phyloP scores from a whole-genome alignment of 2,329 filamentous ascomycete species.

The Pseudogymnoascus sp. region DNA sequence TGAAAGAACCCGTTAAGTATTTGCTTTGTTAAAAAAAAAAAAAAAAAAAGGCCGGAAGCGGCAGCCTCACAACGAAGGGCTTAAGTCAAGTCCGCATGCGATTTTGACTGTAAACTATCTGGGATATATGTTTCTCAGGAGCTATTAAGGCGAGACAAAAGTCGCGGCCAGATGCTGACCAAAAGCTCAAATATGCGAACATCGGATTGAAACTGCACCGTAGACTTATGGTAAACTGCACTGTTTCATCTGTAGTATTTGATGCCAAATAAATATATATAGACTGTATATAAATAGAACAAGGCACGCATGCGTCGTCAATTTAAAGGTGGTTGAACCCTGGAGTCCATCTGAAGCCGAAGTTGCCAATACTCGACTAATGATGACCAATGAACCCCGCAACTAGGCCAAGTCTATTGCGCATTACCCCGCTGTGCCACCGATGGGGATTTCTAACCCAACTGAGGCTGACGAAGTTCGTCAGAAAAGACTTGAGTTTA shows the following conservation, averaged over 20 bases:
- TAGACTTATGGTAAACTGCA: not conserved
- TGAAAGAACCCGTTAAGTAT: not conserved
- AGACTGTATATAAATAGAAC: not conserved
- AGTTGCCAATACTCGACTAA: not conserved
- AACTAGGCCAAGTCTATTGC: not conserved
- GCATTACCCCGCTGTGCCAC: not conserved
- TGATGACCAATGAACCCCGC: slow-evolving; percentile 4
- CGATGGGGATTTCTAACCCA: not conserved
- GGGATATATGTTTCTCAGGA: not conserved
- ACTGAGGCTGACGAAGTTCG: not conserved
- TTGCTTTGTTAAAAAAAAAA: too few species aligned
- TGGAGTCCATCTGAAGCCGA: not conserved
- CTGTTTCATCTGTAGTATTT: not conserved
- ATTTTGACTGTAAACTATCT: not conserved
- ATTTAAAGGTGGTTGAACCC: not conserved
- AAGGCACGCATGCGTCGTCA: not conserved
- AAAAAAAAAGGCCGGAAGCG: not conserved
- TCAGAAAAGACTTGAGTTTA: not conserved
- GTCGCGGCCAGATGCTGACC: not conserved
- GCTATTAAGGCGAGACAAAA: not conserved
- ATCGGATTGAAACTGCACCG: not conserved
- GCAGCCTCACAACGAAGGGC: not conserved
- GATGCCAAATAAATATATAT: not conserved
- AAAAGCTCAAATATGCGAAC: not conserved
- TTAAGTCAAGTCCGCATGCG: not conserved